Conservation (phyloP, 2,329 filamentous ascomycete species). For the Stemphylium beticola region DNA sequence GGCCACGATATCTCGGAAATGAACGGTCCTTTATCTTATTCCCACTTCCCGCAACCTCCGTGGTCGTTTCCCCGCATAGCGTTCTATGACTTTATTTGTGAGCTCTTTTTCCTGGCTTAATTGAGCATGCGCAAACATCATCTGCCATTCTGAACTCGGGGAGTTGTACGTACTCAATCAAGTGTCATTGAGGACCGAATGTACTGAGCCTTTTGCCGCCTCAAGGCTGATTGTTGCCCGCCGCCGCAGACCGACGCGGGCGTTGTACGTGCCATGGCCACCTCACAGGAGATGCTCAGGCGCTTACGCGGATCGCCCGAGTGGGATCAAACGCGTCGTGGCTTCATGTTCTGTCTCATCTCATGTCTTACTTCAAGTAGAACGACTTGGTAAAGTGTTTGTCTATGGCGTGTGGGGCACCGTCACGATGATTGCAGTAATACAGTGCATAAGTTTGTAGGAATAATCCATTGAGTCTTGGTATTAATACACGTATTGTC, state of each 20-base stretch:
- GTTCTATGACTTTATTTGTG: too few species aligned
- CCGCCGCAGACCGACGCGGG: background rate
- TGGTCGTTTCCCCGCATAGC: background rate
- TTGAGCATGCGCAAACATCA: background rate
- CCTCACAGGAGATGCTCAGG: background rate
- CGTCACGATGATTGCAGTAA: background rate
- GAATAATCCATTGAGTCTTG: background rate
- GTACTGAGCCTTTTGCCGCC: background rate
- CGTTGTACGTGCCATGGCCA: background rate
- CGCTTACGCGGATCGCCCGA: slow-evolving; percentile 2
- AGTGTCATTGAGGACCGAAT: background rate
- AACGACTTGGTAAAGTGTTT: background rate
- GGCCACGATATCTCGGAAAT: background rate
- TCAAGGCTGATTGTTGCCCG: background rate
- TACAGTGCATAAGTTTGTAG: background rate
- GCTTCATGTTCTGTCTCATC: background rate
- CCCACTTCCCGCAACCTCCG: background rate
- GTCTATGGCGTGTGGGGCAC: background rate
- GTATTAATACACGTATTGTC: background rate
- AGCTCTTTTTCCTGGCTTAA: background rate
- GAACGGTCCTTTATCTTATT: background rate
- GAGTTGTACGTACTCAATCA: too few species aligned
- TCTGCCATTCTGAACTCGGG: background rate
- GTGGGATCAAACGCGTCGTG: background rate
- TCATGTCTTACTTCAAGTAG: background rate